Evolutionary conservation across 768 basidiomycete genomes (phyloP), one percentile per base, ranked within the genome.

Genomic region (Tulasnella sp.): DNA sequence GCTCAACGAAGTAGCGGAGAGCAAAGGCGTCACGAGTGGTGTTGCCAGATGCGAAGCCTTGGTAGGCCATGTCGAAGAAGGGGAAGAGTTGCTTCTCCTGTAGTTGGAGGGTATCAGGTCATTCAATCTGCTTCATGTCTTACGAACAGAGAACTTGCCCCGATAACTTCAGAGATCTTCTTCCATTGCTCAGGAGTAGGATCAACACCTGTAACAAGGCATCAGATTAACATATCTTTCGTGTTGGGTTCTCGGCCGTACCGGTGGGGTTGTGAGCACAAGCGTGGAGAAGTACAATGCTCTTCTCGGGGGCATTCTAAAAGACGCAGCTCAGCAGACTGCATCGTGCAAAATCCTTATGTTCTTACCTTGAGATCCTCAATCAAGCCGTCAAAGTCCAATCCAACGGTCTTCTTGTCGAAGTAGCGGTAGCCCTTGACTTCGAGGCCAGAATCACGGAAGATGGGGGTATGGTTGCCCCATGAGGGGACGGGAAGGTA

Each of bases 51-150:
- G 98, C 97, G 84, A 99, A 99, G 74, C 98, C 98, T 85, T 98
- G 95, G 87, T 99, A 99, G 20, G 98, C 97, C 96, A 98, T 98
- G 86, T 99, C 98, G 84, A 99, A 98, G 90, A 98, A 95, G 74
- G 97, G 93, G 91, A 98, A 97, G 81, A 97, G 89, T 80, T 91
- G 90, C 87, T 90, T 94, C 86, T 95, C 92, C 83, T 85, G 48
- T 42, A 29, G 5, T 42, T 35, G 23, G 77, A 29, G 67, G 16
- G 57, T 2, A 76, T 37, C 42, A 48, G 32, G 39, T 74, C 18
- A 48, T 20, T 61, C 61, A 10, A 20, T n/a, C 7, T 0, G 55
- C 7, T 57, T 69, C 37, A 11, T 13, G 26, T 23, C 16, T 69
- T 0, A 26, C 5, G 26, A 4, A 44, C 29, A 15, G 18, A n/a